phyloP scores from a whole-genome alignment of 768 basidiomycete genomes.

The Rhodocollybia butyracea region DNA sequence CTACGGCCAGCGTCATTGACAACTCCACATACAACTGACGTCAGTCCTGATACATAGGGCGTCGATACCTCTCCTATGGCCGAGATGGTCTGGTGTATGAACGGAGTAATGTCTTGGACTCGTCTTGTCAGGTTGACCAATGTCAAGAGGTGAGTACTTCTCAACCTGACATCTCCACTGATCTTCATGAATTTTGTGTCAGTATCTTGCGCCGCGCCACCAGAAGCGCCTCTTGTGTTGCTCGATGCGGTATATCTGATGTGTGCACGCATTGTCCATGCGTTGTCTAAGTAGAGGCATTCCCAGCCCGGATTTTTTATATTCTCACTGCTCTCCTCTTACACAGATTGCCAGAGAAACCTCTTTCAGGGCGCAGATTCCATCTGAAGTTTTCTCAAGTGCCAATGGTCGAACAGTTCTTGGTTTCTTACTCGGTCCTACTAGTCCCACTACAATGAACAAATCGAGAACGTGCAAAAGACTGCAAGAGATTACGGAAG shows the following conservation, averaged over 20 bases:
- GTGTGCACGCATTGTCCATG: too few relatives aligned
- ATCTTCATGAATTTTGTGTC: constrained; percentile 24
- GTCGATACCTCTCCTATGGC: constrained; percentile 53
- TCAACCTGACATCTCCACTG: neutral
- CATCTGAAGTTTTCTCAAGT: too few relatives aligned
- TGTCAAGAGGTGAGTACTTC: constrained; percentile 38
- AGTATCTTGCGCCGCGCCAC: constrained; percentile 29
- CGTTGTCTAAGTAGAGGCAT: too few relatives aligned
- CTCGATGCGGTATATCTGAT: too few relatives aligned
- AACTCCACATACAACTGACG: constrained; percentile 50
- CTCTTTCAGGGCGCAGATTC: too few relatives aligned
- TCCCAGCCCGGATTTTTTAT: too few relatives aligned
- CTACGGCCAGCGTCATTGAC: constrained; percentile 49
- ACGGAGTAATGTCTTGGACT: constrained; percentile 37
- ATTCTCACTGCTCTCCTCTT: too few relatives aligned
- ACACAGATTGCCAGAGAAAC: too few relatives aligned
- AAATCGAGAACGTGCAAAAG: neutral
- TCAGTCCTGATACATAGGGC: constrained; percentile 33
- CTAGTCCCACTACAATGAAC: too few relatives aligned
- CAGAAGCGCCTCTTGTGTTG: constrained; percentile 34
- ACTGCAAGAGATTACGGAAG: neutral
- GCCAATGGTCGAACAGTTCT: too few relatives aligned
- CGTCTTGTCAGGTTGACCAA: constrained; percentile 46
- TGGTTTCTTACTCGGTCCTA: too few relatives aligned
- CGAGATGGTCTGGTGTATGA: constrained; percentile 39